These are phyloP conservation scores for Suillus decipiens DNA, from an alignment of 768 basidiomycete species.

Conservation along the genomic window DNA sequence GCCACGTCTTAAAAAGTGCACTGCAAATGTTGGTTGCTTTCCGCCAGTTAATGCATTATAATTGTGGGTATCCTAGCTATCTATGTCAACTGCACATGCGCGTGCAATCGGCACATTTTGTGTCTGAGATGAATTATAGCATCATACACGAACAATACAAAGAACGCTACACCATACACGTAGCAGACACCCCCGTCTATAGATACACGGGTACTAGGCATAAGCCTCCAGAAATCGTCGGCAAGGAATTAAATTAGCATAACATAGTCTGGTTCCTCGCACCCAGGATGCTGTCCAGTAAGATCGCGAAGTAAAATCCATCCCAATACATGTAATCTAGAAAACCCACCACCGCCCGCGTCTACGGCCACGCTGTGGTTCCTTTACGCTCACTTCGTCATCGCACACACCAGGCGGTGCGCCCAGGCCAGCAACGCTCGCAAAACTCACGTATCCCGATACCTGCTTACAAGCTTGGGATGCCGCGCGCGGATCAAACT, in stretches of 20 bases:
- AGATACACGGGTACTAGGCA: constrained; percentile 2
- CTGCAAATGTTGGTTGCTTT: not conserved
- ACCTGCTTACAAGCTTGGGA: constrained; percentile 56
- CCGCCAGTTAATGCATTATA: not conserved
- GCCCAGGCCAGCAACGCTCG: constrained; percentile 66
- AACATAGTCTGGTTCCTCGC: constrained; percentile 8
- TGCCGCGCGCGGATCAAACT: constrained; percentile 66
- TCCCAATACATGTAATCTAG: constrained; percentile 9
- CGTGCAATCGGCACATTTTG: not conserved
- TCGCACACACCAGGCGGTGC: constrained; percentile 53
- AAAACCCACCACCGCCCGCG: constrained; percentile 36
- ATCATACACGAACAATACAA: constrained; percentile 1
- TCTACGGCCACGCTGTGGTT: constrained; percentile 23
- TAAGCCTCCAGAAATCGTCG: constrained; percentile 8
- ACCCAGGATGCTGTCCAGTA: constrained; percentile 4
- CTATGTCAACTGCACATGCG: not conserved
- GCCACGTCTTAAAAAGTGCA: not conserved
- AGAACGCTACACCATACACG: constrained; percentile 3
- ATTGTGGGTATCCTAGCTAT: not conserved
- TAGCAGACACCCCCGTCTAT: constrained; percentile 9
- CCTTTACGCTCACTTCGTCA: constrained; percentile 27
- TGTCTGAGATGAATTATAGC: constrained; percentile 3
- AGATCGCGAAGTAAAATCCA: not conserved
- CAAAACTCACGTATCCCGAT: constrained; percentile 69
- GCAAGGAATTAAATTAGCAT: constrained; percentile 4